phyloP scores from a whole-genome alignment of 495 filamentous ascomycete species.

The Penicillium herquei region DNA sequence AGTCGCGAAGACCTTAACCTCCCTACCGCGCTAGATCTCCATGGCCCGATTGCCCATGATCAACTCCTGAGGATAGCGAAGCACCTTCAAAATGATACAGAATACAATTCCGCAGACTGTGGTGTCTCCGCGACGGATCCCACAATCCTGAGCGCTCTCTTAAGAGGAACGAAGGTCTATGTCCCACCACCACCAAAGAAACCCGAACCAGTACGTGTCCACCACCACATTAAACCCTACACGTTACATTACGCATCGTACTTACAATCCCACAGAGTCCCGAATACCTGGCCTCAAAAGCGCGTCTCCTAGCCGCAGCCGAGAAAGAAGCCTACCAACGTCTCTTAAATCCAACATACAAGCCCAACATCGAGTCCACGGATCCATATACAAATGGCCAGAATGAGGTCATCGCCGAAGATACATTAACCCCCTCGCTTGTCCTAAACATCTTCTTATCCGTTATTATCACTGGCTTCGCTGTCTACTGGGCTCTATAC shows the following conservation, averaged over 20 bases:
- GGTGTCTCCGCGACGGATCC: background rate
- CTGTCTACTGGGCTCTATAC: slow-evolving; percentile 48
- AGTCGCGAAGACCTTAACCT: slow-evolving; percentile 32
- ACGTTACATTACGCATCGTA: background rate
- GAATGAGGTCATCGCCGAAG: slow-evolving; percentile 10
- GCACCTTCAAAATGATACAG: slow-evolving; percentile 35
- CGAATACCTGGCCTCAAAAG: slow-evolving; percentile 90
- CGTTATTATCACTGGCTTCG: slow-evolving; percentile 45
- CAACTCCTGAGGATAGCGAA: slow-evolving; percentile 71
- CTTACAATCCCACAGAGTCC: slow-evolving; percentile 54
- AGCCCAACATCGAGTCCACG: slow-evolving; percentile 41
- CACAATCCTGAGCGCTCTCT: slow-evolving; percentile 58
- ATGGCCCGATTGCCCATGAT: slow-evolving; percentile 75
- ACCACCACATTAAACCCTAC: too few relatives aligned
- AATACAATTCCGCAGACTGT: slow-evolving; percentile 9
- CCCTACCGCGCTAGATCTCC: slow-evolving; percentile 42
- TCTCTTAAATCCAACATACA: slow-evolving; percentile 56
- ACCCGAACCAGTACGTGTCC: slow-evolving; percentile 65
- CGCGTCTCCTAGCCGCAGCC: slow-evolving; percentile 72
- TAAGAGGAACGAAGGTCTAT: slow-evolving; percentile 73
- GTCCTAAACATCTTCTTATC: slow-evolving; percentile 50
- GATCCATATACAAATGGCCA: slow-evolving; percentile 22
- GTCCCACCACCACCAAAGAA: slow-evolving; percentile 74
- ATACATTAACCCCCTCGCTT: slow-evolving; percentile 41
- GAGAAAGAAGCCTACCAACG: slow-evolving; percentile 77